phyloP scores from a whole-genome alignment of 2,329 filamentous ascomycete genomes.

The Rhinocladiella similis region DNA sequence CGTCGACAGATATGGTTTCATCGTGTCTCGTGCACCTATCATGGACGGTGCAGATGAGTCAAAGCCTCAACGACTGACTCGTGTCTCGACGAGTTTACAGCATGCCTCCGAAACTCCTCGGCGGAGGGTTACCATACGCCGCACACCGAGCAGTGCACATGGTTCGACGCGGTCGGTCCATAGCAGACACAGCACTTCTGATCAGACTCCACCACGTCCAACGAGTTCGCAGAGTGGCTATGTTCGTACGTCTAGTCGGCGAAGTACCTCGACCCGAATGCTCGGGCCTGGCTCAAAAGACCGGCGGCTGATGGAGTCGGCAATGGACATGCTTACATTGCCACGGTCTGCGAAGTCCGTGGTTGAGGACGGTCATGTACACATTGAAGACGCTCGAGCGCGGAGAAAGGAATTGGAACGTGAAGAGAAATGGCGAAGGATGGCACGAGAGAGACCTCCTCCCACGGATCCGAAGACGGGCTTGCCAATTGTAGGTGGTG shows the following conservation, averaged over 20 bases:
- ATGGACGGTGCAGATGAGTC: conserved; percentile 20
- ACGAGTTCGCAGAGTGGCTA: conserved; percentile 38
- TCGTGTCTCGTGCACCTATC: conserved; percentile 37
- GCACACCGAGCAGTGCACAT: conserved; percentile 49
- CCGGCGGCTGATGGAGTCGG: conserved; percentile 58
- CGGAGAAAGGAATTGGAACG: conserved; percentile 59
- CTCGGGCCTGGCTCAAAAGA: conserved; percentile 37
- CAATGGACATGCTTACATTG: conserved; percentile 64
- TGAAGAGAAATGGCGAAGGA: conserved; percentile 68
- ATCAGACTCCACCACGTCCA: conserved; percentile 34
- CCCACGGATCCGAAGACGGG: conserved; percentile 36
- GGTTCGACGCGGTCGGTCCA: conserved; percentile 42
- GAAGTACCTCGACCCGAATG: conserved; percentile 52
- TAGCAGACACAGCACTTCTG: conserved; percentile 32
- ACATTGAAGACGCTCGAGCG: conserved; percentile 22
- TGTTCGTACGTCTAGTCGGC: conserved; percentile 41
- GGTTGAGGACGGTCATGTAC: conserved; percentile 47
- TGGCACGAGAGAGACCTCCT: conserved; percentile 55
- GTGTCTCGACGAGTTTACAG: conserved; percentile 61
- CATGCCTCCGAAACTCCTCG: conserved; percentile 58
- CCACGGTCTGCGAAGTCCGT: conserved; percentile 40
- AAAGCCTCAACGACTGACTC: conserved; percentile 49
- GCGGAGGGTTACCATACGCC: conserved; percentile 53
- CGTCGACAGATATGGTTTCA: conserved; percentile 68
- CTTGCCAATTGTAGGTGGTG: conserved; percentile 46